These are phyloP conservation scores for Triadica sebifera DNA, from an alignment of 345 rosid genomes.

Conservation along the genomic window DNA sequence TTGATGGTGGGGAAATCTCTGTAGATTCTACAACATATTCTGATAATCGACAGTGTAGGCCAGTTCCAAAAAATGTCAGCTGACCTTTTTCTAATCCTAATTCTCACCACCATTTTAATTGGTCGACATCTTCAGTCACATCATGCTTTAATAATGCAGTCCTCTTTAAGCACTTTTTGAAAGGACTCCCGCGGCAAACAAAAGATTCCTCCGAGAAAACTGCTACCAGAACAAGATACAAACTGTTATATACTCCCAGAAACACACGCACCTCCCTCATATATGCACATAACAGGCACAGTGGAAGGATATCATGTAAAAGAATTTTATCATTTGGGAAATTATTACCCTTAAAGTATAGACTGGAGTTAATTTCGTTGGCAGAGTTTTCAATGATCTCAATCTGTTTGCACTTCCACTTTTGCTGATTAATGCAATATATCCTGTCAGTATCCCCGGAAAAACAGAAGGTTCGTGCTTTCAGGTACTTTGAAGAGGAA, in stretches of 20 bases:
- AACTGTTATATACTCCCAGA: background rate
- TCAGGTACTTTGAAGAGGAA: background rate
- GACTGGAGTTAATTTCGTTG: conserved; percentile 85
- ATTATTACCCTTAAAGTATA: conserved; percentile 54
- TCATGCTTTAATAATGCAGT: background rate
- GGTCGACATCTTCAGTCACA: background rate
- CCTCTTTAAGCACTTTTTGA: conserved; percentile 39
- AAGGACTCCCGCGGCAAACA: conserved; percentile 81
- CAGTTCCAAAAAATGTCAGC: background rate
- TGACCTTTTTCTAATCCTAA: background rate
- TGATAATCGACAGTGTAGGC: too few species aligned
- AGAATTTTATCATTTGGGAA: background rate
- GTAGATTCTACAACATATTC: background rate
- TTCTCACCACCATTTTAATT: background rate
- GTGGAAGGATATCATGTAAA: background rate
- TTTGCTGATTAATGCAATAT: conserved; percentile 37
- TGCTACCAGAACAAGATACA: conserved; percentile 20
- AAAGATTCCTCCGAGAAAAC: conserved; percentile 86
- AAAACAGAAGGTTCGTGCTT: background rate
- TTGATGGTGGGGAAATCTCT: background rate
- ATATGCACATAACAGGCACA: too few species aligned
- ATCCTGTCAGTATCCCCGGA: background rate
- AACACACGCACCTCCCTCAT: too few species aligned
- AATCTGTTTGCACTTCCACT: conserved; percentile 66
- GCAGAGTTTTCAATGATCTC: conserved; percentile 75